A percentile compares a stretch with the other conserved stretches of the same genome.
These are phyloP conservation scores for Lachnellula hyalina DNA, from an alignment of 2,329 filamentous ascomycete species.

Conservation along the genomic window DNA sequence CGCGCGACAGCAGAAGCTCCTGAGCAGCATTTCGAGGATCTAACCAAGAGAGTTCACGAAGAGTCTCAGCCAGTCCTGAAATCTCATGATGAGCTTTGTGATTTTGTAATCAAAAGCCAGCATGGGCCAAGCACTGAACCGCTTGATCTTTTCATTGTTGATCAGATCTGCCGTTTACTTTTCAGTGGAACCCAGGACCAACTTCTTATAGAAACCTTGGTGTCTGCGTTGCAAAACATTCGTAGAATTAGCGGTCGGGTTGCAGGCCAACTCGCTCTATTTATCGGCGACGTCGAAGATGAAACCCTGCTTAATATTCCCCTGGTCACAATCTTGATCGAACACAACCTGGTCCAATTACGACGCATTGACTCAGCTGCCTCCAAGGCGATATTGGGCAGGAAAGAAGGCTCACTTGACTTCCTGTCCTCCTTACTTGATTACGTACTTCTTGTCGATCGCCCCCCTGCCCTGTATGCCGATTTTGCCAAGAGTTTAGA, in stretches of 20 bases:
- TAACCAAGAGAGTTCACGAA: slow-evolving; percentile 39
- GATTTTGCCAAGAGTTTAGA: slow-evolving; percentile 83
- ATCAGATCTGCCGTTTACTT: slow-evolving; percentile 53
- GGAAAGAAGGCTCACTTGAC: slow-evolving; percentile 67
- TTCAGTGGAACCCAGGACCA: slow-evolving; percentile 47
- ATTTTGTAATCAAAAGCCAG: slow-evolving; percentile 57
- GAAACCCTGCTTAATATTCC: slow-evolving; percentile 52
- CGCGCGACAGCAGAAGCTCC: slow-evolving; percentile 46
- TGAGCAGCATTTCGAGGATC: slow-evolving; percentile 55
- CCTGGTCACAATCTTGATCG: slow-evolving; percentile 51
- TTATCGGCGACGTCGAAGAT: slow-evolving; percentile 53
- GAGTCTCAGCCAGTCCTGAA: slow-evolving; percentile 53
- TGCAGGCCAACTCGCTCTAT: slow-evolving; percentile 48
- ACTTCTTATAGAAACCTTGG: slow-evolving; percentile 55
- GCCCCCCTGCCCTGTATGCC: slow-evolving; percentile 71
- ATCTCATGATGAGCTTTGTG: slow-evolving; percentile 55
- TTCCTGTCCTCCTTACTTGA: slow-evolving; percentile 78
- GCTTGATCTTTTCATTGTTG: slow-evolving; percentile 52
- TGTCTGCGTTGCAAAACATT: slow-evolving; percentile 56
- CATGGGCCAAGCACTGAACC: slow-evolving; percentile 51
- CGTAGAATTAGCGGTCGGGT: slow-evolving; percentile 51
- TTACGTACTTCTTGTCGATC: slow-evolving; percentile 70
- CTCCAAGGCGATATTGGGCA: slow-evolving; percentile 65
- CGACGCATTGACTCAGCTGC: slow-evolving; percentile 64
- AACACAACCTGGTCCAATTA: slow-evolving; percentile 58